Evolutionary conservation across 805 yeast species (phyloP).

Genomic region (Danielozyma ontarioensis): DNA sequence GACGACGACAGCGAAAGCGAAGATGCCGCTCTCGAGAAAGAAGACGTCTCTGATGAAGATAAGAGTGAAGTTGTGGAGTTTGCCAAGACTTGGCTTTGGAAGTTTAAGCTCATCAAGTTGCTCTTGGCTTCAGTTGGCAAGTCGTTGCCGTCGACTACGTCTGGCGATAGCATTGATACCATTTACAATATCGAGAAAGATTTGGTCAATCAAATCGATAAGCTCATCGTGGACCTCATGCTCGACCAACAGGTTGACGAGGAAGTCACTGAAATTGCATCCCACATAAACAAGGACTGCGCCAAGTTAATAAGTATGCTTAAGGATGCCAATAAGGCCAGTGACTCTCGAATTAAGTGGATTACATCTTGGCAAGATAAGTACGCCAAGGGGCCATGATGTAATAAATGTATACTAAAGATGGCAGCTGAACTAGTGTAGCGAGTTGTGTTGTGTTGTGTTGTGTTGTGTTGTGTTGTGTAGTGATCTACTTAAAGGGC

Average conservation of each 20-base stretch:
- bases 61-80: slow-evolving; percentile 29
- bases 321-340: slow-evolving; percentile 42
- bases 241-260: slow-evolving; percentile 39
- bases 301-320: slow-evolving; percentile 32
- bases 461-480: no score
- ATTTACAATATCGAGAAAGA: slow-evolving; percentile 39
- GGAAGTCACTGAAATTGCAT: slow-evolving; percentile 22
- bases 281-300: slow-evolving; percentile 21
- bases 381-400: no score
- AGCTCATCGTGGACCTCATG: slow-evolving; percentile 53
- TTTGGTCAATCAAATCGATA: slow-evolving; percentile 49
- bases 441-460: no score
- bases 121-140: slow-evolving; percentile 54
- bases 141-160: slow-evolving; percentile 44
- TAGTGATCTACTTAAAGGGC: no score
- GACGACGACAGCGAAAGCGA: slow-evolving; percentile 20
- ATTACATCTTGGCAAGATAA: slow-evolving; percentile 48
- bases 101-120: slow-evolving; percentile 52
- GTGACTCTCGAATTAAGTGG: slow-evolving; percentile 56
- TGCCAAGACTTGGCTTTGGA: slow-evolving; percentile 46
- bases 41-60: slow-evolving; percentile 3
- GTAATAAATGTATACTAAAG: no score
- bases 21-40: slow-evolving; percentile 6
- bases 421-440: no score
- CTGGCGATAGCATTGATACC: slow-evolving; percentile 43